Evolutionary conservation across 441 rosid genomes (phyloP).

Genomic region (Aleurites moluccanus): DNA sequence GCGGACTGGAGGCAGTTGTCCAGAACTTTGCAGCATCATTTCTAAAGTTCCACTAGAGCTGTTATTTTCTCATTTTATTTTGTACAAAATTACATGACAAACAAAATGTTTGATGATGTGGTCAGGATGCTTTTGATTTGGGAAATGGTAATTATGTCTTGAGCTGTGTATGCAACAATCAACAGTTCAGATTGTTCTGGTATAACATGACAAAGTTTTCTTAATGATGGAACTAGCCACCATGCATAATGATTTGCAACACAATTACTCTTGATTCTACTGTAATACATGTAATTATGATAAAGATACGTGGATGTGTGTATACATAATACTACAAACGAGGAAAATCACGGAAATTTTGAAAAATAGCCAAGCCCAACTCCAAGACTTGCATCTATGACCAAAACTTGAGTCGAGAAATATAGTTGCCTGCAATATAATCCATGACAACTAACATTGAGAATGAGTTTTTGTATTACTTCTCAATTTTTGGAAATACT

Average conservation of each 20-base stretch:
- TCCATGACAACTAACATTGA: neutral
- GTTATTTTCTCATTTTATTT: too few species aligned
- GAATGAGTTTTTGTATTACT: neutral
- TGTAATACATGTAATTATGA: neutral
- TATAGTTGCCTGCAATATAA: constrained; percentile 3
- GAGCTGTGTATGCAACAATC: constrained; percentile 3
- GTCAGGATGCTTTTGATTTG: neutral
- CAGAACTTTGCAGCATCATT: neutral
- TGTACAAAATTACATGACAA: neutral
- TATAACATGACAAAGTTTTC: neutral
- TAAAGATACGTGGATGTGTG: neutral
- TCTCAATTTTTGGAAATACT: neutral
- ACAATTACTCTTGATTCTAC: neutral
- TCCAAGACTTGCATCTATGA: neutral
- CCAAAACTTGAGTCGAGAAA: neutral
- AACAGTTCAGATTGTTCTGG: neutral
- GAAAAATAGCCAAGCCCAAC: neutral
- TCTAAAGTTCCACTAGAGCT: neutral
- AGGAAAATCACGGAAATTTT: neutral
- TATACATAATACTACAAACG: neutral
- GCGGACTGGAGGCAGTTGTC: too few species aligned
- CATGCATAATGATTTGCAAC: neutral
- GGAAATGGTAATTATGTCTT: neutral
- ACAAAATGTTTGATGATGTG: neutral
- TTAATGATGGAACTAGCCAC: neutral